phyloP scores from a whole-genome alignment of 108 stramenopile genomes.

The Discostella stelligeroides region DNA sequence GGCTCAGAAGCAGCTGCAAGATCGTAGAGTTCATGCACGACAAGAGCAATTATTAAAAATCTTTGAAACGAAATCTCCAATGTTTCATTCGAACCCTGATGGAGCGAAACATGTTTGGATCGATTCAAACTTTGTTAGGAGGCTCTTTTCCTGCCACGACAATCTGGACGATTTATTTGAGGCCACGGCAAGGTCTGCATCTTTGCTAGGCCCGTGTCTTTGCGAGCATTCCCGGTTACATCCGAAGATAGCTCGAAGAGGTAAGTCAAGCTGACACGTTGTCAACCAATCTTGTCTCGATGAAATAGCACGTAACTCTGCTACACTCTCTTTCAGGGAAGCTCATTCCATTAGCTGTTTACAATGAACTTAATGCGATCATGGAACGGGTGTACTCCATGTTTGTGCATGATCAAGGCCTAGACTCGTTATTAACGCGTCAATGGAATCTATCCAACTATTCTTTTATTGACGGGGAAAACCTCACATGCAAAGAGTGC shows the following conservation, averaged over 20 bases:
- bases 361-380: constrained; percentile 43
- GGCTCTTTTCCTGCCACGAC: constrained; percentile 58
- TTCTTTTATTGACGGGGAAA: constrained; percentile 11
- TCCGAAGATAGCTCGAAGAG: constrained; percentile 54
- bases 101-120: constrained; percentile 54
- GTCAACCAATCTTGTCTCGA: no score
- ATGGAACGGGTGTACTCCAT: constrained; percentile 39
- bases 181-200: constrained; percentile 12
- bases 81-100: not conserved
- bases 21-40: constrained; percentile 36
- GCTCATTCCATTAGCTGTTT: constrained; percentile 54
- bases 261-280: constrained; percentile 1
- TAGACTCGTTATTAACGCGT: not conserved
- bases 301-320: no score
- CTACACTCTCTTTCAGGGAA: constrained; percentile 60
- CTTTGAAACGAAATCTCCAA: constrained; percentile 12
- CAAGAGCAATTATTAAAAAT: constrained; percentile 43
- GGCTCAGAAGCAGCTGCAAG: constrained; percentile 11
- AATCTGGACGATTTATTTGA: constrained; percentile 53
- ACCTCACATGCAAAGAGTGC: constrained; percentile 24
- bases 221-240: constrained; percentile 58
- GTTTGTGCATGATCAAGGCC: constrained; percentile 20
- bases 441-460: not conserved
- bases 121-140: constrained; percentile 48
- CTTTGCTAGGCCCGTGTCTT: constrained; percentile 43